phyloP scores from a whole-genome alignment of 148 eudicot species.

The Hydrangea macrophylla region DNA sequence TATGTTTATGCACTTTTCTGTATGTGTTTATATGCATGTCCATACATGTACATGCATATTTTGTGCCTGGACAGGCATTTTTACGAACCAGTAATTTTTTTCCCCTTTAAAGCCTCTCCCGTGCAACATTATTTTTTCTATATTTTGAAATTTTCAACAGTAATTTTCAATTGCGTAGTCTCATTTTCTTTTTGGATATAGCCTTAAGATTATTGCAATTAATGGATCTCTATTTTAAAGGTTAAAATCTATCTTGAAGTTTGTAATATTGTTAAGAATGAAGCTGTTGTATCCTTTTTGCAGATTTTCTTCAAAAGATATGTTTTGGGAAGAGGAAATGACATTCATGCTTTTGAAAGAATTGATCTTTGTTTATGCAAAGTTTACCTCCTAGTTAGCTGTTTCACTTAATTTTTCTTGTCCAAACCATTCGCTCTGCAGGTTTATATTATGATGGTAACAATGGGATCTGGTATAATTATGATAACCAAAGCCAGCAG shows the following conservation, averaged over 20 bases:
- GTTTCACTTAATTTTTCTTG: not conserved
- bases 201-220: not conserved
- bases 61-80: not conserved
- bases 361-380: not conserved
- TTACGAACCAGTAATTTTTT: not conserved
- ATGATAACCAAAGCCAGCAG: slow-evolving; percentile 79
- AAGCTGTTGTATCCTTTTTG: no score
- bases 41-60: not conserved
- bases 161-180: not conserved
- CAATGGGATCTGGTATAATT: slow-evolving; percentile 85
- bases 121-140: not conserved
- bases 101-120: not conserved
- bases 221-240: not conserved
- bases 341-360: not conserved
- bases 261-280: not conserved
- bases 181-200: not conserved
- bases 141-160: not conserved
- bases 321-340: not conserved
- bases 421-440: slow-evolving; percentile 21
- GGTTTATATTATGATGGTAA: slow-evolving; percentile 97
- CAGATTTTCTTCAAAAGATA: not conserved
- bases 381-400: not conserved
- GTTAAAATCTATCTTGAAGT: not conserved
- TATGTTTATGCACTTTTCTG: not conserved
- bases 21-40: not conserved